These are phyloP conservation scores for Paspalum vaginatum DNA, from an alignment of 176 grass and related monocot species.

Conservation along the genomic window DNA sequence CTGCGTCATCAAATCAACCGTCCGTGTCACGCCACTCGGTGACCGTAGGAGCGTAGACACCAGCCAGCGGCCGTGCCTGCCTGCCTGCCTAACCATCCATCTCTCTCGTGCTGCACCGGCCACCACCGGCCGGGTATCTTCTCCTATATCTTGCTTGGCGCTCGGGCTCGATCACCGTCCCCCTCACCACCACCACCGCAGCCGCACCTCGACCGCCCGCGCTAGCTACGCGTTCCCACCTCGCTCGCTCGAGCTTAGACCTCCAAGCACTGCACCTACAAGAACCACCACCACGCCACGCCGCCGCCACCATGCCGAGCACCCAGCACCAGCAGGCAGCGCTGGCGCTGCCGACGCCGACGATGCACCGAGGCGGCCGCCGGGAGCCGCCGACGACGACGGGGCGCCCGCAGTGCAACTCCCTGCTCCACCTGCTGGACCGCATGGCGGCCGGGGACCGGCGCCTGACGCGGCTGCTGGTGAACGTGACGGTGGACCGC, in stretches of 20 bases:
- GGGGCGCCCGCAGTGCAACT: neutral
- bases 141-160: neutral
- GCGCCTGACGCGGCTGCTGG: conserved; percentile 64
- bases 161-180: neutral
- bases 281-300: neutral
- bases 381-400: too few species aligned
- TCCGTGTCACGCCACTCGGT: neutral
- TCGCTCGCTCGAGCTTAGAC: neutral
- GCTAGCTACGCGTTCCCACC: neutral
- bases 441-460: conserved; percentile 12
- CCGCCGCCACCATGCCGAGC: neutral
- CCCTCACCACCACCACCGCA: neutral
- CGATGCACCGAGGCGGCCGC: neutral
- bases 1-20: too few species aligned
- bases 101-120: neutral
- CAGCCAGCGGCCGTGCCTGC: neutral
- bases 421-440: neutral
- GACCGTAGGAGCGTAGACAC: neutral
- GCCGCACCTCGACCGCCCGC: neutral
- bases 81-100: conserved; percentile 1
- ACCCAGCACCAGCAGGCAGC: neutral
- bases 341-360: neutral
- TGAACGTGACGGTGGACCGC: conserved; percentile 79
- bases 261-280: neutral
- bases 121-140: neutral